Conservation (phyloP, 1,284 basidiomycete species). For the Ganoderma lucidum region DNA sequence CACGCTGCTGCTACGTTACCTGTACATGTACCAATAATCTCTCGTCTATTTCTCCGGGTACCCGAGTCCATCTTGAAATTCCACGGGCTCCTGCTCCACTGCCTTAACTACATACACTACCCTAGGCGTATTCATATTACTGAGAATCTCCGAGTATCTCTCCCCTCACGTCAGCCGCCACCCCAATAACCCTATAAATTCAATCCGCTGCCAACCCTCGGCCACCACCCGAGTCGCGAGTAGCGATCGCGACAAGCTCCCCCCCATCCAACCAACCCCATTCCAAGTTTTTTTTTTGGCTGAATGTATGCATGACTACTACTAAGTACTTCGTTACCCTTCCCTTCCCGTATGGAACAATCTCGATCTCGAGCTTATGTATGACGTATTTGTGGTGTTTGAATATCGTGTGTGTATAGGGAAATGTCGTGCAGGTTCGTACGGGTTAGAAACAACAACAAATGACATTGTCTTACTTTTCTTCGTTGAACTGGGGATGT, state of each 20-base stretch:
- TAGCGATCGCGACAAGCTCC: not conserved
- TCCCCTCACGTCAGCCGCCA: not conserved
- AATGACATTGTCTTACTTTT: not conserved
- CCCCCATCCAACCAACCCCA: too few species aligned
- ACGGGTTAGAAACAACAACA: not conserved
- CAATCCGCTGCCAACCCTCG: not conserved
- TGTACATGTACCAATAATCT: slow-evolving; percentile 28
- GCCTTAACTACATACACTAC: not conserved
- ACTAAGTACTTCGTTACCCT: not conserved
- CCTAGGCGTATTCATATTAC: slow-evolving; percentile 6
- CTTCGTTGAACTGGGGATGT: not conserved
- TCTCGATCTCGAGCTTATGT: not conserved
- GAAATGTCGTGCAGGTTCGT: not conserved
- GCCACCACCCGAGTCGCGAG: not conserved
- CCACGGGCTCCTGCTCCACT: not conserved
- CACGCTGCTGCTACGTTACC: slow-evolving; percentile 10
- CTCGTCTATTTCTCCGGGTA: not conserved
- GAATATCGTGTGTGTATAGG: not conserved
- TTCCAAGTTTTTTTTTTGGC: not conserved
- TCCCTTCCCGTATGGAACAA: slow-evolving; percentile 1
- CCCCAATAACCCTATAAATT: not conserved
- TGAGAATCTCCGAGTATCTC: not conserved
- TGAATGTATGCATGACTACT: not conserved
- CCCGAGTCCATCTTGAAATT: not conserved
- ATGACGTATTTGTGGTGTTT: not conserved